Conservation (phyloP, 441 rosid species). For the Monsonia emarginata region DNA sequence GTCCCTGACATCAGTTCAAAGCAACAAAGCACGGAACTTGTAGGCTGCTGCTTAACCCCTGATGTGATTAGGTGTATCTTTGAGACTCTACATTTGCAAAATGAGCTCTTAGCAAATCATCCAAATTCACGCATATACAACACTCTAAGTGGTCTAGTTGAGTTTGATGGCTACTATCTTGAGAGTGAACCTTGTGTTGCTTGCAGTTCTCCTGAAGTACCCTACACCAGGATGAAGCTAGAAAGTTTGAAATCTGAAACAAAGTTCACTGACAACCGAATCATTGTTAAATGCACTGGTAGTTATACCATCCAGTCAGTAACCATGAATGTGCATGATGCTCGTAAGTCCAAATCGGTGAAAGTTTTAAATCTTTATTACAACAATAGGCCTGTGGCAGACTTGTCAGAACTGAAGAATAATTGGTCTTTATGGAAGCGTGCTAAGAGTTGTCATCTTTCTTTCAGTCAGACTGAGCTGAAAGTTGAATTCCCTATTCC, state of each 20-base stretch:
- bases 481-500: conserved; percentile 99
- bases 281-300: conserved; percentile 97
- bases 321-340: conserved; percentile 99
- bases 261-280: conserved; percentile 97
- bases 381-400: conserved; percentile 96
- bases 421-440: conserved; percentile 99
- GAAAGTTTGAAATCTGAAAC: conserved; percentile 99
- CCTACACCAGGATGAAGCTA: conserved; percentile 95
- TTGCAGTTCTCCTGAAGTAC: conserved; percentile 99
- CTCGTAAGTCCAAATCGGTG: conserved; percentile 96
- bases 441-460: conserved; percentile 97
- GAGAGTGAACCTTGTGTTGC: conserved; percentile 99
- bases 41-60: conserved; percentile 75
- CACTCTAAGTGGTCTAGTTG: conserved; percentile 91
- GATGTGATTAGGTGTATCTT: conserved; percentile 78
- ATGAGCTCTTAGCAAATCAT: conserved; percentile 98
- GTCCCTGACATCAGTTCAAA: conserved; percentile 68
- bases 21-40: conserved; percentile 60
- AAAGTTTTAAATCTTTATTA: conserved; percentile 94
- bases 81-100: conserved; percentile 90
- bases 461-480: conserved; percentile 95
- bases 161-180: conserved; percentile 99
- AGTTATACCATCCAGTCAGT: conserved; percentile 98
- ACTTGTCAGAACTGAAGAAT: conserved; percentile 96
- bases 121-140: conserved; percentile 98